Evolutionary conservation across 768 basidiomycete genomes (phyloP).

Genomic region (Pleurotus salmoneostramineus): DNA sequence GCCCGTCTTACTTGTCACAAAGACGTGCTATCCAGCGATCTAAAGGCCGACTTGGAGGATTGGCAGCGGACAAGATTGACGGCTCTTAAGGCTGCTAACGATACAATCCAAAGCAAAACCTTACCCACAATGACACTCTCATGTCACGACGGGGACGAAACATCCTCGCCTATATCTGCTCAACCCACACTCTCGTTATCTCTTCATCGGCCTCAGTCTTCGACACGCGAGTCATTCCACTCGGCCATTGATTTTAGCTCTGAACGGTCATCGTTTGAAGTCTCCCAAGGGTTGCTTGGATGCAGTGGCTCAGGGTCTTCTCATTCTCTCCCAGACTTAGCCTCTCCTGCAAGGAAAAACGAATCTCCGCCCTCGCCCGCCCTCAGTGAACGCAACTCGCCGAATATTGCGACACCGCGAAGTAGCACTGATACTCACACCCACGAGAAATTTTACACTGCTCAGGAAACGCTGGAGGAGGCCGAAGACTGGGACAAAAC

Average conservation of each 20-base stretch:
- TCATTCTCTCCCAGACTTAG: slow-evolving; percentile 22
- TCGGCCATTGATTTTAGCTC: slow-evolving; percentile 58
- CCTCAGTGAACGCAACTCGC: not conserved
- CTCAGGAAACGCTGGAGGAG: slow-evolving; percentile 49
- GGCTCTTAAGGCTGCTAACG: slow-evolving; percentile 72
- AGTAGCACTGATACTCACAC: slow-evolving; percentile 5
- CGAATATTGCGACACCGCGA: slow-evolving; percentile 7
- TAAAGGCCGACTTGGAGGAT: slow-evolving; percentile 64
- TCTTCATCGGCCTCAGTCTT: slow-evolving; percentile 35
- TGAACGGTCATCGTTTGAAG: slow-evolving; percentile 44
- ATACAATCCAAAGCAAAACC: slow-evolving; percentile 48
- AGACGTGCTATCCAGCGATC: slow-evolving; percentile 68
- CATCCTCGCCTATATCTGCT: slow-evolving; percentile 11
- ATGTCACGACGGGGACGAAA: slow-evolving; percentile 21
- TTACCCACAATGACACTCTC: slow-evolving; percentile 35
- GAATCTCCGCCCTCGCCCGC: not conserved
- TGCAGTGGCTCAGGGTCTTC: slow-evolving; percentile 28
- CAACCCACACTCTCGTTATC: slow-evolving; percentile 19
- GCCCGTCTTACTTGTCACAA: slow-evolving; percentile 73
- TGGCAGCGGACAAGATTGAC: slow-evolving; percentile 64
- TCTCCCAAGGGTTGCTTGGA: slow-evolving; percentile 27
- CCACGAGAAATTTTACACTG: slow-evolving; percentile 33
- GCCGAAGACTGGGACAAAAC: slow-evolving; percentile 92
- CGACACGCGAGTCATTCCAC: slow-evolving; percentile 59
- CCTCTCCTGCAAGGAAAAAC: slow-evolving; percentile 6